These are phyloP conservation scores for Microascus cirrosus DNA, from an alignment of 2,329 filamentous ascomycete genomes.

Conservation along the genomic window DNA sequence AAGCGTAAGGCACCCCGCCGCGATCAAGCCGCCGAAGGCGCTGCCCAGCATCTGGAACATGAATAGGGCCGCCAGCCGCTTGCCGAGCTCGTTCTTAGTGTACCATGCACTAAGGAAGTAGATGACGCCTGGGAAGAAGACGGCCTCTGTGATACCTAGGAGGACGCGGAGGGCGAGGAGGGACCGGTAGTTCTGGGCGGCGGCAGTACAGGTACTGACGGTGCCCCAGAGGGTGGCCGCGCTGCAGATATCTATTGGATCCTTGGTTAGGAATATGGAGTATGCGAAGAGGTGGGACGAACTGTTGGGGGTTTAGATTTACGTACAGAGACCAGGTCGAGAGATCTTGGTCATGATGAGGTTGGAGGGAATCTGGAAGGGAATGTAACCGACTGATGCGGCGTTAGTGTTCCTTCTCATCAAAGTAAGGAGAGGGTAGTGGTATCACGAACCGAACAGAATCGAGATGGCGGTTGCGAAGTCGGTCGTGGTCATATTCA, in stretches of 20 bases:
- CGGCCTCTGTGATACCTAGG: conserved; percentile 23
- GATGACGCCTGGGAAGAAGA: conserved; percentile 25
- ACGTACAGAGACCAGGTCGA: conserved; percentile 28
- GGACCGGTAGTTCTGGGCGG: conserved; percentile 18
- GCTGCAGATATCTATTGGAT: conserved; percentile 12
- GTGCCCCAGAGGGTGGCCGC: conserved; percentile 29
- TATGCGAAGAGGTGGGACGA: too few relatives aligned
- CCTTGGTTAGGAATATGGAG: too few relatives aligned
- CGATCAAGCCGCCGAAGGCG: conserved; percentile 40
- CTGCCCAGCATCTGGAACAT: conserved; percentile 20
- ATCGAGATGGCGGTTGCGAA: conserved; percentile 29
- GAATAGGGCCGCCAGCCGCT: conserved; percentile 22
- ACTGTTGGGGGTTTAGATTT: background rate
- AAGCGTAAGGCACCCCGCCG: conserved; percentile 34
- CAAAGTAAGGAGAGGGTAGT: background rate
- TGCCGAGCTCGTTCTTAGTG: conserved; percentile 23
- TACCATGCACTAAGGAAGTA: conserved; percentile 30
- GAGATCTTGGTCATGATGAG: conserved; percentile 34
- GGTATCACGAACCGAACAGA: conserved; percentile 20
- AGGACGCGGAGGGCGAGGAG: conserved; percentile 22
- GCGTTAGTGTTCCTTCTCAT: background rate
- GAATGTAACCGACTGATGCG: conserved; percentile 28
- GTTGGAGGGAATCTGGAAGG: conserved; percentile 36
- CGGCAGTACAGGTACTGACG: conserved; percentile 26
- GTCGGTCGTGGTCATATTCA: conserved; percentile 21